Evolutionary conservation across 306 rosid genomes (phyloP), one percentile per base, ranked within the genome.

Genomic region (Dryas drummondii): DNA sequence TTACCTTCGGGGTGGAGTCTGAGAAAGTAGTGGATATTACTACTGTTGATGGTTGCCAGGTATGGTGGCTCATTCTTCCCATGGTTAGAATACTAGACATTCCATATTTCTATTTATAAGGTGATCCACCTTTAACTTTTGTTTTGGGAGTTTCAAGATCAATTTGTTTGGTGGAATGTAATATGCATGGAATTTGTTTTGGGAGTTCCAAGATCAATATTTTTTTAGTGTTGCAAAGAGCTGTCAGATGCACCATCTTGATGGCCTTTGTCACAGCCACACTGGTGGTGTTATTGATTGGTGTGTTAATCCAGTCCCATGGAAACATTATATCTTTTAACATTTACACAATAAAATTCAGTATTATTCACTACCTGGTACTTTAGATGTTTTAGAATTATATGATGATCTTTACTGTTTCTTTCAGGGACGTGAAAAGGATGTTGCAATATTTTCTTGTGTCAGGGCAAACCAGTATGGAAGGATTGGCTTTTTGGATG

Each of bases 11-110:
- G 58, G 79, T 87, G 70, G 86, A 94, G 55, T 58, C 98, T 47
- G 93, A 90, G 85, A 79, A 85, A 83, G 68, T 90, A 76, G 94
- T 91, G 80, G 98, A 91, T 79, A 88, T 91, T 61, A 88, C 92
- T 55, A 94, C 96, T 32, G 91, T 94, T 41, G 98, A 94, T 75
- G 98, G 98, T 75, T 94, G 96, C 86, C 98, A 91, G 98, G 98
- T 94, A 86, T 70, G 66, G 49, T 53, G 41, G 52, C 80, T 70
- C 50, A 66, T 83, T 74, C 44, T 70, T 81, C 48, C 13, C 48
- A 4, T 42, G 5, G 7, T 5, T 70, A 19, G 50, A 22, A 9
- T 22, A 61, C 44, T 72, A 47, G 16, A 26, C 57, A n/a, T 9
- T 57, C 53, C 50, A 50, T 13, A 22, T 22, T 60, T 69, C 73